These are phyloP conservation scores for Evernia prunastri DNA, from an alignment of 495 filamentous ascomycete species.

Conservation along the genomic window DNA sequence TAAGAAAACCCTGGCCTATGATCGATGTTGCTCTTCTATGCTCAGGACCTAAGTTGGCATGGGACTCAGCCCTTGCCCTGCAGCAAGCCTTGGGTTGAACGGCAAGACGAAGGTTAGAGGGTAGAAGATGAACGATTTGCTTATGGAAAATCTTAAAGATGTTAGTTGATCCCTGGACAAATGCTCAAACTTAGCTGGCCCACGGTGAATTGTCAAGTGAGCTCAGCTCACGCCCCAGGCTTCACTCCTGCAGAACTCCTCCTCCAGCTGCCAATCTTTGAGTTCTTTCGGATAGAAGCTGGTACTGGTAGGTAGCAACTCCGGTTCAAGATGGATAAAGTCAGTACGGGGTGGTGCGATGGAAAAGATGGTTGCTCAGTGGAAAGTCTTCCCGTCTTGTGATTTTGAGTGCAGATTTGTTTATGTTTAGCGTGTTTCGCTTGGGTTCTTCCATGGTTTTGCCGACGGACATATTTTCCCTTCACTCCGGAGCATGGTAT, in stretches of 20 bases:
- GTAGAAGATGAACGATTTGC: background rate
- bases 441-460: background rate
- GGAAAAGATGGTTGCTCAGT: background rate
- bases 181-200: background rate
- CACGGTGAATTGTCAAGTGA: background rate
- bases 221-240: background rate
- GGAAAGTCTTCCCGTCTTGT: background rate
- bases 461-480: background rate
- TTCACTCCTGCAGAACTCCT: background rate
- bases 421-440: background rate
- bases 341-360: background rate
- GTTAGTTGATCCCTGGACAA: background rate
- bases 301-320: background rate
- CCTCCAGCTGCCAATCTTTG: background rate
- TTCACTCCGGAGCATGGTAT: background rate
- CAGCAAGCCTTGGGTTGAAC: background rate
- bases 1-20: background rate
- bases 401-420: background rate
- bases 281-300: background rate
- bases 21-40: background rate
- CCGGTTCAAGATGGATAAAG: background rate
- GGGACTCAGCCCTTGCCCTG: background rate
- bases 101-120: background rate
- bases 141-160: background rate
- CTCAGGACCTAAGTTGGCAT: background rate